These are phyloP conservation scores for Sungouiella blattae DNA, from an alignment of 805 yeast genomes.

Conservation along the genomic window DNA sequence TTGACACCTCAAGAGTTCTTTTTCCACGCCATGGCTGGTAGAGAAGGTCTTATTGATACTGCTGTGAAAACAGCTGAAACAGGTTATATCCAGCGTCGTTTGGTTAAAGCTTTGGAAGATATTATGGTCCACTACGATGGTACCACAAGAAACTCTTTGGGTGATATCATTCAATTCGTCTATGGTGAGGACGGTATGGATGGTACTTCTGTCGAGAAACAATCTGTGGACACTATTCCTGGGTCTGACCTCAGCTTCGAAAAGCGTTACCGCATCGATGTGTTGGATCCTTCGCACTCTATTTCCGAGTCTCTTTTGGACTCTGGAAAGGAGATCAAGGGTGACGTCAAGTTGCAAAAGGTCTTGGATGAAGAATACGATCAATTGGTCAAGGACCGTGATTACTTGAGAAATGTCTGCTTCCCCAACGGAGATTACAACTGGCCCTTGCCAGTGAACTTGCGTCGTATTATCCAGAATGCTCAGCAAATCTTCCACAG, in stretches of 20 bases:
- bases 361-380: conserved; percentile 79
- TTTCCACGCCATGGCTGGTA: conserved; percentile 98
- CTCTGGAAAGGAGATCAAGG: conserved; percentile 85
- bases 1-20: conserved; percentile 94
- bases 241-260: conserved; percentile 86
- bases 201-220: conserved; percentile 97
- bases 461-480: conserved; percentile 93
- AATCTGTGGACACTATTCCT: conserved; percentile 91
- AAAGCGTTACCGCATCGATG: conserved; percentile 78
- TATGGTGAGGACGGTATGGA: conserved; percentile 99
- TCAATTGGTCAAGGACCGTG: conserved; percentile 75
- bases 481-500: conserved; percentile 96
- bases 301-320: conserved; percentile 75
- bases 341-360: conserved; percentile 81
- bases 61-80: conserved; percentile 99
- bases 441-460: conserved; percentile 97
- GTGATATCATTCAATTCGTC: conserved; percentile 91
- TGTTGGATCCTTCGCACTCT: conserved; percentile 62
- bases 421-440: conserved; percentile 91
- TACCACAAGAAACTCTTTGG: conserved; percentile 95
- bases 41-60: conserved; percentile 99
- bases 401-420: conserved; percentile 69
- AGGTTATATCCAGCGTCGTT: conserved; percentile 97
- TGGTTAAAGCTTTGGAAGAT: conserved; percentile 94
- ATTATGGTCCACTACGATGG: conserved; percentile 98